Evolutionary conservation across 2,329 filamentous ascomycete genomes (phyloP), one percentile per base, ranked within the genome.

Genomic region (Fusarium sp.): DNA sequence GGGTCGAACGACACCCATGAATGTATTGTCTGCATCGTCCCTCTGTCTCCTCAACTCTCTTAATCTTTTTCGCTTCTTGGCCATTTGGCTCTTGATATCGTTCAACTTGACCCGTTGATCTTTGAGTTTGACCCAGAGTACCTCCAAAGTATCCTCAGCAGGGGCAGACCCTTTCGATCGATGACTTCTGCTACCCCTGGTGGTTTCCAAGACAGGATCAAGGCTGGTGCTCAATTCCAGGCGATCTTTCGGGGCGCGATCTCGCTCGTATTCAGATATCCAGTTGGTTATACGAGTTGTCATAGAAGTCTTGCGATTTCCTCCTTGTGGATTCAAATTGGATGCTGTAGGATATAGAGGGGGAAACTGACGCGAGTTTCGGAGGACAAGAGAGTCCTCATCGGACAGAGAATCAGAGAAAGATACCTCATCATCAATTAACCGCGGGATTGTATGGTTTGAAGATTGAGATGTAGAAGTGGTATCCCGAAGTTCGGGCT

Each of bases 1-100:
- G 1, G 82, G 83, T 8, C 84, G 79, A 26, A 85, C 70, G 22
- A 82, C 70, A 34, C 79, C 78, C 83, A 85, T 84, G 51, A 85
- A 83, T 3, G 77, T 77, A 69, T 85, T 84, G 55, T 85, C 84
- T 11, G 82, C 79, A 32, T 80, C 77, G 44, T 83, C 80, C 58
- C 79, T 82, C 30, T 69, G 73, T 24, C 72, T 79, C 3, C 83
- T 81, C 24, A 83, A 62, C 9, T 79, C 68, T 45, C 77, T 77
- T 42, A 85, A 57, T 41, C 78, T 73, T 39, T 76, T 79, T 38
- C 83, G 79, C 55, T 77, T 79, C 22, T 62, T 61, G 8, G 79
- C 74, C 81, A 84, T 85, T 20, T 78, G 66, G 6, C 56, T 57
- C 56, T 79, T 82, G 30, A 81, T 78, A 2, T 76, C 75, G 32